phyloP scores from a whole-genome alignment of 148 eudicot species.

The Agrostemma githago region DNA sequence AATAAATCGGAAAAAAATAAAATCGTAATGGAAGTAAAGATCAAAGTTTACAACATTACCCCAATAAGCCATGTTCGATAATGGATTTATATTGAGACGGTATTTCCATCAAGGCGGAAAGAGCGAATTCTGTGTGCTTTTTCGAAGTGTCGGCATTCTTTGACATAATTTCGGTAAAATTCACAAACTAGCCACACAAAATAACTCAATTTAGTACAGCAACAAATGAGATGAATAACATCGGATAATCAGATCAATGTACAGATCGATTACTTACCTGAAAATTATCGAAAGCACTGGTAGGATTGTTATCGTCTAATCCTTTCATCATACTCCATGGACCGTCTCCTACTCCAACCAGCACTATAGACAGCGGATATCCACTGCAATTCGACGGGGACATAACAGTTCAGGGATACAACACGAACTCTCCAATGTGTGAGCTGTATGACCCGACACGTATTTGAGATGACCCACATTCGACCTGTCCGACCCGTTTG shows the following conservation, averaged over 20 bases:
- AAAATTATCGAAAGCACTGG: slow-evolving; percentile 94
- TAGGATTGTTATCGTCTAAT: slow-evolving; percentile 92
- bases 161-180: slow-evolving; percentile 89
- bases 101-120: slow-evolving; percentile 91
- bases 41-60: slow-evolving; percentile 36
- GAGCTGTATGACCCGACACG: background rate
- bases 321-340: slow-evolving; percentile 99
- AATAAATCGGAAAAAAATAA: background rate
- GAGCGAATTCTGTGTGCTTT: slow-evolving; percentile 91
- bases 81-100: slow-evolving; percentile 96
- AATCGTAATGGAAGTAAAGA: no score
- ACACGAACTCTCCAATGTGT: background rate
- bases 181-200: slow-evolving; percentile 61
- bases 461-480: no score
- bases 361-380: slow-evolving; percentile 80
- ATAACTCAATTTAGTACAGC: slow-evolving; percentile 2
- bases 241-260: slow-evolving; percentile 10
- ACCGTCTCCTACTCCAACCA: slow-evolving; percentile 99
- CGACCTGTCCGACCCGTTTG: no score
- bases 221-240: background rate
- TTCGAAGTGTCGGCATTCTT: slow-evolving; percentile 51
- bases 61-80: slow-evolving; percentile 73
- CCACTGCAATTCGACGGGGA: slow-evolving; percentile 43
- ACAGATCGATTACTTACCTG: slow-evolving; percentile 49
- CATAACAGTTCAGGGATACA: background rate